Conservation (phyloP, 805 yeast species). For the Grigorovia transvaalensis region DNA sequence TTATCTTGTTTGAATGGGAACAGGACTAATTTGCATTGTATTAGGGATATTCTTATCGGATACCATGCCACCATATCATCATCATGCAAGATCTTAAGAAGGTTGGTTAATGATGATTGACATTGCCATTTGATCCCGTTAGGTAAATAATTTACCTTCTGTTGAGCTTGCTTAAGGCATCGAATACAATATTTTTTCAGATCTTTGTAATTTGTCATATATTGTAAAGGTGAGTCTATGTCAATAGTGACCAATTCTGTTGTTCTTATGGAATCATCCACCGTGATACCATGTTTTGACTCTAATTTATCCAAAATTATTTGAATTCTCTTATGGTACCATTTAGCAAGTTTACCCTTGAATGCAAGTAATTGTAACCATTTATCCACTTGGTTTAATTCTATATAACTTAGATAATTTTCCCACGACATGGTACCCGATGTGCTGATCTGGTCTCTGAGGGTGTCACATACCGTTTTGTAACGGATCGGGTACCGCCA, state of each 20-base stretch:
- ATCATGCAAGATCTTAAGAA: not conserved
- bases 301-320: not conserved
- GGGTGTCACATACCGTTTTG: not conserved
- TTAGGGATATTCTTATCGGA: not conserved
- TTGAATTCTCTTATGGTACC: not conserved
- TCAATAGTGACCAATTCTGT: too few relatives aligned
- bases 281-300: not conserved
- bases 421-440: not conserved
- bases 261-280: too few relatives aligned
- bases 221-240: not conserved
- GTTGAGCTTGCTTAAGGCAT: not conserved
- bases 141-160: not conserved
- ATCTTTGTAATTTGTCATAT: not conserved
- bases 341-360: not conserved
- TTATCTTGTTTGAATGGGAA: not conserved
- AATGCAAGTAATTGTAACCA: not conserved
- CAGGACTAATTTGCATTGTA: not conserved
- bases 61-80: not conserved
- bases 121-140: not conserved
- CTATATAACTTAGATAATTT: not conserved
- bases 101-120: not conserved
- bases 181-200: not conserved
- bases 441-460: not conserved
- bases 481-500: not conserved
- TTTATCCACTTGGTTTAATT: not conserved